Evolutionary conservation across 2,329 filamentous ascomycete genomes (phyloP).

Genomic region (Sarocladium kiliense): DNA sequence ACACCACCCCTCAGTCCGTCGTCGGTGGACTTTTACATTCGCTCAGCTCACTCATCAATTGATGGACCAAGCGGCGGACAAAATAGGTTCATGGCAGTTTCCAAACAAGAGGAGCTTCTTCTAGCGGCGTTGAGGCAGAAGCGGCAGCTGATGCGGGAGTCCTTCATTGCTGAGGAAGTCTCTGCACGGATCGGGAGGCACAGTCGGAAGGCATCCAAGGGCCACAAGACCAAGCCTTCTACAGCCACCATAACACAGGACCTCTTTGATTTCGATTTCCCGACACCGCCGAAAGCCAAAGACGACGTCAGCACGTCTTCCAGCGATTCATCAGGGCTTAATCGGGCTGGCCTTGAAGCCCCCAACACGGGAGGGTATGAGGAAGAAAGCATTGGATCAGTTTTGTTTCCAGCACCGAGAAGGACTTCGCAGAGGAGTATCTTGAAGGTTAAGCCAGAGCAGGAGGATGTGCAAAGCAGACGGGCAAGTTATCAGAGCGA

Average conservation of each 20-base stretch:
- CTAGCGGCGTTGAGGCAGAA: slow-evolving; percentile 52
- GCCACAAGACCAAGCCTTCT: slow-evolving; percentile 22
- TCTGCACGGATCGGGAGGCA: neutral
- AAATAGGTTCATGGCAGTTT: slow-evolving; percentile 51
- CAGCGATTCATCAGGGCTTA: neutral
- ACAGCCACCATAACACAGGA: slow-evolving; percentile 25
- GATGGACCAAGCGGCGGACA: slow-evolving; percentile 19
- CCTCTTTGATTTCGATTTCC: slow-evolving; percentile 28
- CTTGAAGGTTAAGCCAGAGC: neutral
- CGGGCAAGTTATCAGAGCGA: neutral
- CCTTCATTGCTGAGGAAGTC: slow-evolving; percentile 26
- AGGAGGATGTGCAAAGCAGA: neutral
- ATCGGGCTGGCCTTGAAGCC: neutral
- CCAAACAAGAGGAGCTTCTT: slow-evolving; percentile 53
- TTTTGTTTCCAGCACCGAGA: neutral
- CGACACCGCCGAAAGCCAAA: slow-evolving; percentile 25
- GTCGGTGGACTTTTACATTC: slow-evolving; percentile 44
- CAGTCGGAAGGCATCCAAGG: slow-evolving; percentile 11
- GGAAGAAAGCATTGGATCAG: slow-evolving; percentile 7
- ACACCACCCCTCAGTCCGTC: slow-evolving; percentile 48
- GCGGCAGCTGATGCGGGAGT: slow-evolving; percentile 50
- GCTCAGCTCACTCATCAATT: slow-evolving; percentile 31
- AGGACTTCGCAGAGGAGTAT: neutral
- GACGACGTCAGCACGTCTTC: slow-evolving; percentile 11
- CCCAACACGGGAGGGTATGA: neutral